Evolutionary conservation across 1,284 basidiomycete genomes (phyloP).

Genomic region (Boletus mariae): DNA sequence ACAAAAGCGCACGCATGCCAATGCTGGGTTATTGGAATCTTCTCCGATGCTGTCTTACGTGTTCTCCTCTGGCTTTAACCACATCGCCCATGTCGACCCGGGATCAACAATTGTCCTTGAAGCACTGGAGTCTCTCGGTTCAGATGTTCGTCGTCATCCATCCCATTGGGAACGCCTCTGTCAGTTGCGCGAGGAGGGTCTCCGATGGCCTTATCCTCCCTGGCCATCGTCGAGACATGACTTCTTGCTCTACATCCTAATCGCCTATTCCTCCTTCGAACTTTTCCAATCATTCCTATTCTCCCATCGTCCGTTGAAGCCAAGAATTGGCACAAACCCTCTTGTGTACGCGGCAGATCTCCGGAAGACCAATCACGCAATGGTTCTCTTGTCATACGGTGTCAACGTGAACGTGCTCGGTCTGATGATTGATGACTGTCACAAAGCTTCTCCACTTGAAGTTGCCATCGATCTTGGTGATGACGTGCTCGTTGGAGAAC

Average conservation of each 20-base stretch:
- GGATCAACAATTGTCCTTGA: not conserved
- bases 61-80: constrained; percentile 1
- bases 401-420: not conserved
- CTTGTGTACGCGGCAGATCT: constrained; percentile 2
- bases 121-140: not conserved
- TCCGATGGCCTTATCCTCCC: not conserved
- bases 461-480: not conserved
- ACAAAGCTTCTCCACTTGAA: not conserved
- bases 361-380: not conserved
- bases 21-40: not conserved
- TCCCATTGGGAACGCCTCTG: not conserved
- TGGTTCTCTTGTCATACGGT: not conserved
- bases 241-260: not conserved
- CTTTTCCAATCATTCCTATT: not conserved
- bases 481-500: not conserved
- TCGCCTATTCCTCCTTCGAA: not conserved
- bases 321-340: not conserved
- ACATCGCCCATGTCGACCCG: not conserved
- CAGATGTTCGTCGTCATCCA: not conserved
- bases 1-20: too few relatives aligned
- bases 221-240: constrained; percentile 2
- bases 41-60: constrained; percentile 3
- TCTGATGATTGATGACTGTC: not conserved
- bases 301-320: not conserved
- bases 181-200: not conserved